A percentile compares a stretch with the other conserved stretches of the same genome.
Evolutionary conservation across 352 stramenopile genomes (phyloP).

Genomic region (Phytophthora capsici): DNA sequence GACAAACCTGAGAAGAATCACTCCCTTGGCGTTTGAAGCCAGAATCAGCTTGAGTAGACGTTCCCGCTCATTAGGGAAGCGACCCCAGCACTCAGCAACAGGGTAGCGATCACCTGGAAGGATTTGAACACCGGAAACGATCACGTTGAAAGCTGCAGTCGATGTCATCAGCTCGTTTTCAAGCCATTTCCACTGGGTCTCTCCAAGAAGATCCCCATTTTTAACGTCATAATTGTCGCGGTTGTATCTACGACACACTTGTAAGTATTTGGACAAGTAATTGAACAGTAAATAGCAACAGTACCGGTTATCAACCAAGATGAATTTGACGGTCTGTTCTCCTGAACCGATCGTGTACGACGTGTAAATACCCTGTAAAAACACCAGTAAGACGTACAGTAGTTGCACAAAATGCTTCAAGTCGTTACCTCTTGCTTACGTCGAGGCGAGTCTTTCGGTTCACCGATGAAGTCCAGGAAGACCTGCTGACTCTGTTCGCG

Average conservation of each 20-base stretch:
- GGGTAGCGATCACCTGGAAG: slow-evolving; percentile 83
- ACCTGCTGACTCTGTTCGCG: slow-evolving; percentile 82
- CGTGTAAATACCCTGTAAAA: slow-evolving; percentile 83
- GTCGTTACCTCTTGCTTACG: slow-evolving; percentile 72
- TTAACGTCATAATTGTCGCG: slow-evolving; percentile 72
- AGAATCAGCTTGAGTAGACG: slow-evolving; percentile 88
- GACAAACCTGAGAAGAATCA: slow-evolving; percentile 87
- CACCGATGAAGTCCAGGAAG: slow-evolving; percentile 88
- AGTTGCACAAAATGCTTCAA: background rate
- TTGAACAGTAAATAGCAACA: slow-evolving; percentile 4
- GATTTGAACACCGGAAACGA: slow-evolving; percentile 93
- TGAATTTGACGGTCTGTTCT: slow-evolving; percentile 84
- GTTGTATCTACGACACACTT: slow-evolving; percentile 60
- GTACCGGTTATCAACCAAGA: slow-evolving; percentile 85
- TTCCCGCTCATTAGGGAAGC: slow-evolving; percentile 85
- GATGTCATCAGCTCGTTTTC: slow-evolving; percentile 80
- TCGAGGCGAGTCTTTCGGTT: slow-evolving; percentile 72
- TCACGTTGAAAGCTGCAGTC: slow-evolving; percentile 91
- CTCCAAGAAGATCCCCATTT: slow-evolving; percentile 78
- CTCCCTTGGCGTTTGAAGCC: slow-evolving; percentile 78
- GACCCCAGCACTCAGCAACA: slow-evolving; percentile 88
- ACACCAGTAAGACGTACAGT: background rate
- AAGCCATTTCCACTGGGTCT: slow-evolving; percentile 86
- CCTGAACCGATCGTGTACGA: slow-evolving; percentile 76
- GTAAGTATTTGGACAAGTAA: too few relatives aligned